Evolutionary conservation across 305 asterid genomes (phyloP), one percentile per base, ranked within the genome.

Genomic region (Ilex paraguariensis): DNA sequence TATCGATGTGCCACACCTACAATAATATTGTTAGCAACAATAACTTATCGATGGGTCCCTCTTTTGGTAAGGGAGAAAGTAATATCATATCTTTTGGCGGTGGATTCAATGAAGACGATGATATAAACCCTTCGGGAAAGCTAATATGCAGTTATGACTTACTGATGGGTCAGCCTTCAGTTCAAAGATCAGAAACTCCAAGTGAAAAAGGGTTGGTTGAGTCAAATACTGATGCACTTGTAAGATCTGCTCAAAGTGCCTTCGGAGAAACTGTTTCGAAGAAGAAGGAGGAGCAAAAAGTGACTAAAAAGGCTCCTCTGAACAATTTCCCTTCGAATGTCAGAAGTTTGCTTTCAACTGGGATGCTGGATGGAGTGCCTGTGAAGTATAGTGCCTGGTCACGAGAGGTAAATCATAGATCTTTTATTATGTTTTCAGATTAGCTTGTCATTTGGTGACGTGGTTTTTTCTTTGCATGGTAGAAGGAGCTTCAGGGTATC

Each of bases 281-380:
- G 56, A 60, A 60, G 10, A 53, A 21, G 67, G 70, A 64, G 52
- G 70, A 59, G 58, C 64, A 60, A 53, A 71, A 71, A 51, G 60
- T 58, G 46, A 51, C 58, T 65, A 71, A 65, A 61, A 71, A 71
- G 54, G 46, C 67, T 60, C 54, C 61, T 46, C 61, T 67, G 12
- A 71, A 71, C 63, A 66, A 64, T 32, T 71, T 71, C 68, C 75
- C 75, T 66, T 71, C 75, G 60, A 71, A 71, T 66, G 75, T 71
- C 56, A 66, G 75, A 57, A 71, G 75, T 59, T 61, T 71, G 70
- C 75, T 66, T 50, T 71, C 71, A 40, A 71, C 75, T 60, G 75
- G 75, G 39, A 71, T 71, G 48, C 59, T 71, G 10, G 75, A 71
- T 66, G 75, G 71, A 60, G 75, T 71, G 32, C 66, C 71, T 30